Evolutionary conservation across 108 stramenopile genomes (phyloP), one percentile per base, ranked within the genome.

Genomic region (Fistulifera pelliculosa): DNA sequence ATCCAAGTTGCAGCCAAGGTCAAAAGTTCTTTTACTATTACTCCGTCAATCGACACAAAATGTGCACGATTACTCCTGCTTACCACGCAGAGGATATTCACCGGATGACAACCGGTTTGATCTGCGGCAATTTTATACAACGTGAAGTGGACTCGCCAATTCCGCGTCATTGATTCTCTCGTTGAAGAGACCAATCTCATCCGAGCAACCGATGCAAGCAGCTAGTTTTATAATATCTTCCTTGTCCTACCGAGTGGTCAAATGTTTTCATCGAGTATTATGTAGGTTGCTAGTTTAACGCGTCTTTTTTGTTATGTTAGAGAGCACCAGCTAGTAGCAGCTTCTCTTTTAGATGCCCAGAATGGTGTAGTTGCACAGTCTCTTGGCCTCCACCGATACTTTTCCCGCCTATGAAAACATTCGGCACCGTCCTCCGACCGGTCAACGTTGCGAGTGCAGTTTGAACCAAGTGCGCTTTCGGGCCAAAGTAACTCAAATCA

Each of bases 61-160:
- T 95, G 93, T 93, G 92, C 60, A 96, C 94, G 13, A 74, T 99
- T 49, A 99, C 98, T 11, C 98, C 98, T n/a, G 65, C 93, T 16
- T 97, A 97, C 70, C 98, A 99, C 60, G 96, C 96, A 1, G 98
- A 99, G 61, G 72, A 60, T 98, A 99, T 60, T 85, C 85, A 5
- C 96, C 96, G 1, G 98, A 99, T 63, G 98, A 99, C 74, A 99
- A 99, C 74, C 88, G 98, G 13, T 98, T 96, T 65, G 98, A 99
- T 77, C 66, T 95, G 52, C 74, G 98, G 10, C 98, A 85, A 42
- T 96, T 99, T 62, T 99, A 54, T 96, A 97, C 74, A 85, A 93
- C 62, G 76, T 81, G 44, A 62, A 64, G 26, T 98, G 94, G 95
- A 69, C 86, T 7, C 64, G 93, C 21, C 97, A 98, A 60, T 96